A percentile compares a stretch with the other conserved stretches of the same genome.
Conservation (phyloP, 148 eudicot species). For the Nyssa sinensis region DNA sequence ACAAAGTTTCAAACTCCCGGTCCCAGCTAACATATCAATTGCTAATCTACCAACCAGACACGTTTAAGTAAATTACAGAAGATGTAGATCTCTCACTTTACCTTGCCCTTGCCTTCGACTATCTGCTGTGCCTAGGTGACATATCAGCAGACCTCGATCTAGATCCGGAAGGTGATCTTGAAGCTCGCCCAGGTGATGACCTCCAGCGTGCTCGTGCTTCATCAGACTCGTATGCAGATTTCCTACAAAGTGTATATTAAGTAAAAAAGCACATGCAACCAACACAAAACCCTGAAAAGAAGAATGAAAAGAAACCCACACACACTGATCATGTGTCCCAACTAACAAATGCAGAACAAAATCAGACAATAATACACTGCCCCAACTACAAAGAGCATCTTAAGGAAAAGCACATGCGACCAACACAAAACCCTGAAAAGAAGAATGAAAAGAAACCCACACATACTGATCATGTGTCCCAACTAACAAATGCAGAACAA, state of each 20-base stretch:
- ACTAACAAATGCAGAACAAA: not conserved
- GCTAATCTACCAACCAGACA: not conserved
- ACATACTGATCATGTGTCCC: not conserved
- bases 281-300: not conserved
- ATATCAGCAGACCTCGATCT: slow-evolving; percentile 63
- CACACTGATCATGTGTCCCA: not conserved
- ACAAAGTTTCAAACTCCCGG: too few species aligned
- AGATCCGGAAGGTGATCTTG: slow-evolving; percentile 70
- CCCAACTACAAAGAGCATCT: too few species aligned
- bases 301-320: not conserved
- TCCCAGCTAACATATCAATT: too few species aligned
- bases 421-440: not conserved
- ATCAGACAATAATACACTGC: not conserved
- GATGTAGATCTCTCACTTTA: slow-evolving; percentile 12
- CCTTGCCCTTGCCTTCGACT: slow-evolving; percentile 9
- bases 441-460: not conserved
- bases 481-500: not conserved
- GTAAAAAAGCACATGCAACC: not conserved
- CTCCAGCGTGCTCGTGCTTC: slow-evolving; percentile 32
- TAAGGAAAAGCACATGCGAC: not conserved
- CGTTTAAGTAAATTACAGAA: not conserved
- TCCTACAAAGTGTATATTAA: slow-evolving; percentile 32
- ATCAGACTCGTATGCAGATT: slow-evolving; percentile 37
- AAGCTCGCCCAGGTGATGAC: slow-evolving; percentile 40
- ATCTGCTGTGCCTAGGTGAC: slow-evolving; percentile 44